A percentile compares a stretch with the other conserved stretches of the same genome.
Evolutionary conservation across 2,329 filamentous ascomycete species (phyloP).

Genomic region (Penicillium griseofulvum): DNA sequence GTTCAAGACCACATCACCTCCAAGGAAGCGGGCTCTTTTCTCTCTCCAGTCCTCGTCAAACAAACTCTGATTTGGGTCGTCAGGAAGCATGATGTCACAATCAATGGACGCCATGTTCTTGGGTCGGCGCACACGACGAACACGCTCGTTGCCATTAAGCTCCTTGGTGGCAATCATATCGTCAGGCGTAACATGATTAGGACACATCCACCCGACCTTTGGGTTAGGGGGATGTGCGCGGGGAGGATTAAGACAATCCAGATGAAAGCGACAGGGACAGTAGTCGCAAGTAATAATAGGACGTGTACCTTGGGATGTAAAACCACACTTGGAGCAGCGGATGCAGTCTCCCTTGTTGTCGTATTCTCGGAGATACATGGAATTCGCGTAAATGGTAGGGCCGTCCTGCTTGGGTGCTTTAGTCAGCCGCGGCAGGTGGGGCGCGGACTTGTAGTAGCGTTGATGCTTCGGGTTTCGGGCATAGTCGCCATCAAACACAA

Average conservation of each 20-base stretch:
- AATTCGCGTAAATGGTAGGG: conserved; percentile 26
- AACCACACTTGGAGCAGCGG: conserved; percentile 73
- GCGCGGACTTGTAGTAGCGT: conserved; percentile 18
- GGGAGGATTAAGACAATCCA: conserved; percentile 87
- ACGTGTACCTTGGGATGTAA: conserved; percentile 60
- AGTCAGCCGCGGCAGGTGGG: conserved; percentile 27
- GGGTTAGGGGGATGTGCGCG: conserved; percentile 72
- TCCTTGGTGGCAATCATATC: conserved; percentile 57
- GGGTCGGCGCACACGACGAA: conserved; percentile 34
- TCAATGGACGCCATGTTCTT: conserved; percentile 19
- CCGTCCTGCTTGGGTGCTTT: conserved; percentile 16
- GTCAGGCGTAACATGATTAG: conserved; percentile 73
- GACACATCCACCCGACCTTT: conserved; percentile 79
- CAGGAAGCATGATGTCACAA: conserved; percentile 14
- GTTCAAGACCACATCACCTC: conserved; percentile 18
- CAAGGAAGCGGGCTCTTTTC: conserved; percentile 12
- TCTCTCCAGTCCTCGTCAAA: conserved; percentile 22
- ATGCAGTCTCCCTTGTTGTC: conserved; percentile 72
- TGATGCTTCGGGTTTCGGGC: conserved; percentile 13
- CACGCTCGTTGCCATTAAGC: conserved; percentile 51
- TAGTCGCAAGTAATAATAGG: conserved; percentile 83
- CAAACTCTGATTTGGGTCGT: conserved; percentile 13
- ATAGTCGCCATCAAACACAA: conserved; percentile 64
- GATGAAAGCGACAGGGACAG: conserved; percentile 81
- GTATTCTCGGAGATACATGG: conserved; percentile 52